Base-by-base conservation (phyloP, 2,329 filamentous ascomycete genomes). In the Colletotrichum phormii region DNA sequence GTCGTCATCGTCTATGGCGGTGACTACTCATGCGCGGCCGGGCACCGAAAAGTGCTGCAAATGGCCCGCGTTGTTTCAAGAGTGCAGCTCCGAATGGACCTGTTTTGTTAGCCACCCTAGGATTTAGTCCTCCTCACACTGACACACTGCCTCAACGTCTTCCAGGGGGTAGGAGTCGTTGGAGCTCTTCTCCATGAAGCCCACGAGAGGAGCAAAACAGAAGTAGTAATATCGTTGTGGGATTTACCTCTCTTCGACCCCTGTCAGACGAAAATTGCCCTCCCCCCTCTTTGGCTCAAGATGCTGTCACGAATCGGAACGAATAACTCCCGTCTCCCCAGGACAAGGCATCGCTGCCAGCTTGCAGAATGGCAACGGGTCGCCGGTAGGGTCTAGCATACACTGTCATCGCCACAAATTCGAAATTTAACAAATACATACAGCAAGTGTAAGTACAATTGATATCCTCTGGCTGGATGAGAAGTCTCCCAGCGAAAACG, bases 341-440 rank as follows among this genome's bases (percentile, higher is more conserved):
- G 51, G 51, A 62, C 67, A 65, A 65, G 61, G 53, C n/a, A 65
- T 70, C 61, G 61, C n/a, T 70, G 67, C 53, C 67, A n/a, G 57
- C 35, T 24, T 9, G 31, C n/a, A 22, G 60, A 58, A 53, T 18
- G 18, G 31, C 11, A 18, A 29, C 22, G 18, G 42, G 31, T 37
- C 26, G 24, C 9, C 9, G 13, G 37, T 46, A 35, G 33, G 65
- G 33, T 31, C 26, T n/a, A 15, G 33, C 33, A 24, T 46, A 46
- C 15, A 22, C 55, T 26, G 33, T 18, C 42, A 9, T 42, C 5
- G 22, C 59, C 61, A 29, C 11, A 5, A 15, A 37, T 24, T 42
- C 24, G 46, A 63, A 46, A 29, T 46, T 66, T 54, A 71, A 35
- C 68, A 62, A 22, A 13, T 42, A 49, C 9, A 49, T 8, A 15